These are phyloP conservation scores for Pseudohalonectria lignicola DNA, from an alignment of 2,329 filamentous ascomycete genomes.

Conservation along the genomic window DNA sequence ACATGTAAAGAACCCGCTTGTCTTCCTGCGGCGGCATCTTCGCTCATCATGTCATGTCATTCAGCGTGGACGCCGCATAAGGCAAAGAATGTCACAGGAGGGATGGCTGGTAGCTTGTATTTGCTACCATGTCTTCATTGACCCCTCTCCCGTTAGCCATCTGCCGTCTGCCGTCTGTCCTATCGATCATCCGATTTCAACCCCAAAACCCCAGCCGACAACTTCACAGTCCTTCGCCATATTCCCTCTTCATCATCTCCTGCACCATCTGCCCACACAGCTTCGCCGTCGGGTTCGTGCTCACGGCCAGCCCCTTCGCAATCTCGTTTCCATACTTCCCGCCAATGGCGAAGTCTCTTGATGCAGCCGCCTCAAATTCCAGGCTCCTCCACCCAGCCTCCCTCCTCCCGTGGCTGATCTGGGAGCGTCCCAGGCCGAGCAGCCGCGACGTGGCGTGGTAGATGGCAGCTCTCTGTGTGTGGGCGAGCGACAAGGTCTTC, in stretches of 20 bases:
- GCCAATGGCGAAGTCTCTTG: slow-evolving; percentile 51
- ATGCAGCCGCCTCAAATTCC: slow-evolving; percentile 52
- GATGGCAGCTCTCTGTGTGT: slow-evolving; percentile 60
- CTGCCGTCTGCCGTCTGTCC: no score
- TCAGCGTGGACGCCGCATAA: no score
- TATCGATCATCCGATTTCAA: no score
- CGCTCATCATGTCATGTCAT: no score
- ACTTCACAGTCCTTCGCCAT: no score
- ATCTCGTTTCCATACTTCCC: slow-evolving; percentile 56
- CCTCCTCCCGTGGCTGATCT: slow-evolving; percentile 24
- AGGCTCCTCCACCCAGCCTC: slow-evolving; percentile 39
- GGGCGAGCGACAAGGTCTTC: slow-evolving; percentile 55
- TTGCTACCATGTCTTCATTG: no score
- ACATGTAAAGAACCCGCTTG: no score
- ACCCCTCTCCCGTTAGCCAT: no score
- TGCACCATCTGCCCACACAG: slow-evolving; percentile 59
- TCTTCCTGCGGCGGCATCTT: no score
- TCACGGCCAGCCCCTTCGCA: slow-evolving; percentile 52
- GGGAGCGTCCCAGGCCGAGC: slow-evolving; percentile 20
- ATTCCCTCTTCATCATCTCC: slow-evolving; percentile 60
- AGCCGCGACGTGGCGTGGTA: slow-evolving; percentile 50
- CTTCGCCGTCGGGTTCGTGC: slow-evolving; percentile 58
- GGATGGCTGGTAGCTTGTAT: no score
- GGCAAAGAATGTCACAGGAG: no score
- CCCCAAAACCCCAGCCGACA: no score